Percentiles rank a stretch among this genome's conserved stretches.
phyloP scores from a whole-genome alignment of 805 yeast genomes.

The Yamadazyma scolyti region DNA sequence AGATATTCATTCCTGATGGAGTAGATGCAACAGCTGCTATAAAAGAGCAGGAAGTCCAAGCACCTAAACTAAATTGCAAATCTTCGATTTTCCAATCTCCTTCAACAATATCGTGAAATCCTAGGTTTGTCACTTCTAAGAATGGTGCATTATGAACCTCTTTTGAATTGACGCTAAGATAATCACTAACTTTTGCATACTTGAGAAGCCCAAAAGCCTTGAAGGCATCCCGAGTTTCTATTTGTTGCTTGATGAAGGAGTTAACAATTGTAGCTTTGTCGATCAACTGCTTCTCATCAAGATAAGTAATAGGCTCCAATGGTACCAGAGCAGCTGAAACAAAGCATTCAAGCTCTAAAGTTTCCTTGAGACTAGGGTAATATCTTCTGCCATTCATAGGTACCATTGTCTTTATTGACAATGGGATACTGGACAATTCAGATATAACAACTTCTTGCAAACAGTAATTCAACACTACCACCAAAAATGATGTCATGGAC shows the following conservation, averaged over 20 bases:
- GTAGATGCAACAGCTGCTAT: slow-evolving; percentile 4
- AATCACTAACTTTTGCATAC: neutral
- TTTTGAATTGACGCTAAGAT: slow-evolving; percentile 2
- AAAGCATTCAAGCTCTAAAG: no score
- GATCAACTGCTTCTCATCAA: no score
- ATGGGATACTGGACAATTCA: neutral
- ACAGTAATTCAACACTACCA: slow-evolving; percentile 7
- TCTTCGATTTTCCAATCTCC: slow-evolving; percentile 10
- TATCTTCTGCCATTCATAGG: slow-evolving; percentile 9
- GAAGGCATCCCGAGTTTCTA: slow-evolving; percentile 1
- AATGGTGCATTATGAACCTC: neutral
- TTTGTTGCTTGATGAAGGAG: neutral
- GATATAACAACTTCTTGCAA: slow-evolving; percentile 6
- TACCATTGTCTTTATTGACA: slow-evolving; percentile 1
- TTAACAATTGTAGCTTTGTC: no score
- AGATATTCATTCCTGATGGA: slow-evolving; percentile 6
- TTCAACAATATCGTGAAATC: neutral
- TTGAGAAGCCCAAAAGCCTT: slow-evolving; percentile 2
- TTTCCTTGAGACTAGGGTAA: no score
- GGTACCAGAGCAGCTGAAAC: no score
- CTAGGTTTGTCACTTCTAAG: slow-evolving; percentile 12
- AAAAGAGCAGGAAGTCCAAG: slow-evolving; percentile 3
- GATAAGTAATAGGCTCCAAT: no score
- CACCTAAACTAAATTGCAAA: slow-evolving; percentile 6
- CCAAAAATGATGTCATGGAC: slow-evolving; percentile 10